Conservation (phyloP, 306 rosid genomes). For the Quercus gilva region DNA sequence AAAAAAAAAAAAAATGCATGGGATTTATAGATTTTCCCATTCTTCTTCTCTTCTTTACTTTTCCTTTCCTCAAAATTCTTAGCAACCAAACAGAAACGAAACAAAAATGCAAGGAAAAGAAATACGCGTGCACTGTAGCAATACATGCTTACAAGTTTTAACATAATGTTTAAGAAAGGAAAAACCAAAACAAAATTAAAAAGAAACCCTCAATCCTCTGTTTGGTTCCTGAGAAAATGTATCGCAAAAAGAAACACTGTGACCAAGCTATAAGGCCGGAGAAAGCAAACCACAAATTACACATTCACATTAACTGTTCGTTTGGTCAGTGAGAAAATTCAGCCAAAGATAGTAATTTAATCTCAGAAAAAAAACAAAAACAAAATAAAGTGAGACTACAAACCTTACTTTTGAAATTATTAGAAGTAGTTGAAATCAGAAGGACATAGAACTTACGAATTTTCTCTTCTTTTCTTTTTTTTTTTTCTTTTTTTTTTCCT, state of each 20-base stretch:
- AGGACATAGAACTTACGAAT: not conserved
- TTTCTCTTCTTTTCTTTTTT: no score
- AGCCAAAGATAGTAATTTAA: not conserved
- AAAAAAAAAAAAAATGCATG: not conserved
- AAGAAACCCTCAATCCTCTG: slow-evolving; percentile 1
- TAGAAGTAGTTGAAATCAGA: not conserved
- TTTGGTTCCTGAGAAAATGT: not conserved
- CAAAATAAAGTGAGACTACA: not conserved
- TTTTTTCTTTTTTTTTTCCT: no score
- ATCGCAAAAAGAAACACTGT: not conserved
- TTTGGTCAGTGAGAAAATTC: not conserved
- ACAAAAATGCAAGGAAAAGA: not conserved
- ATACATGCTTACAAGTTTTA: not conserved
- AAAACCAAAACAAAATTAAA: not conserved
- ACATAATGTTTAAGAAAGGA: not conserved
- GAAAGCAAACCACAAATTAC: not conserved
- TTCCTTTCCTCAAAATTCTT: not conserved
- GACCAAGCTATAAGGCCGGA: no score
- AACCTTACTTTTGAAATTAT: not conserved
- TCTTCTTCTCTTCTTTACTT: not conserved
- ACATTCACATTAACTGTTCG: not conserved
- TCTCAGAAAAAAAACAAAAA: not conserved
- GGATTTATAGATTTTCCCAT: not conserved
- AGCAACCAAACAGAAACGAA: not conserved
- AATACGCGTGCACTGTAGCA: not conserved